Evolutionary conservation across 805 yeast species (phyloP), one percentile per base, ranked within the genome.

Genomic region (Wickerhamiella slavikovae): DNA sequence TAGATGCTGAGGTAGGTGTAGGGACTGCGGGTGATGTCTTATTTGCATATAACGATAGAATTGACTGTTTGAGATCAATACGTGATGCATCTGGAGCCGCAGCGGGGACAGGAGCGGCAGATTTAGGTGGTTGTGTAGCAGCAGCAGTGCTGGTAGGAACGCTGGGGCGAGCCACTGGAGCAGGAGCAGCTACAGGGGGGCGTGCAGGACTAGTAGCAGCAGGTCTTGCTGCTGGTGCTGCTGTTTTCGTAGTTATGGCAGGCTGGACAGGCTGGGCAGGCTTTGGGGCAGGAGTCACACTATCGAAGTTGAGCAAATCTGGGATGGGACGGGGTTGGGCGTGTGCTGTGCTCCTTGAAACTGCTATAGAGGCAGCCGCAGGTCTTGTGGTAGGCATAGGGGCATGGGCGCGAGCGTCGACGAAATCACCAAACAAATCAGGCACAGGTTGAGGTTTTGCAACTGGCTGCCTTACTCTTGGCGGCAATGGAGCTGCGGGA

Each of bases 1-100:
- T 27, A 23, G 24, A 22, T 6, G 12, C 24, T 12, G n/a, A 9
- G 24, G 24, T 9, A 9, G 24, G 13, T 9, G 24, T 9, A 4
- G 26, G 17, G 5, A 17, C 17, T 13, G 13, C 57, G n/a, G 44
- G 43, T 29, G 42, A 52, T 14, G 73, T 76, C 2, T 77, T 65
- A 1, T 91, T 68, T 15, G 60, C 52, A 49, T 89, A 89, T 30
- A 89, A 61, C 15, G 95, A 80, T 35, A 89, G 55, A 35, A 89
- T 89, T 1, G 94, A 79, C 54, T 79, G 79, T 47, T 89, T 89
- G 50, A 89, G 62, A 45, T 85, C 95, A 3, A 89, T 85, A 44
- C 93, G 64, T 20, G 61, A 34, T 11, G 38, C 31, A 7, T 42
- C 28, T 22, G 49, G 36, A 24, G 40, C 23, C 18, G 43, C 32